Evolutionary conservation across 2,329 filamentous ascomycete species (phyloP), one percentile per base, ranked within the genome.

Genomic region (Fusarium pininemorale): DNA sequence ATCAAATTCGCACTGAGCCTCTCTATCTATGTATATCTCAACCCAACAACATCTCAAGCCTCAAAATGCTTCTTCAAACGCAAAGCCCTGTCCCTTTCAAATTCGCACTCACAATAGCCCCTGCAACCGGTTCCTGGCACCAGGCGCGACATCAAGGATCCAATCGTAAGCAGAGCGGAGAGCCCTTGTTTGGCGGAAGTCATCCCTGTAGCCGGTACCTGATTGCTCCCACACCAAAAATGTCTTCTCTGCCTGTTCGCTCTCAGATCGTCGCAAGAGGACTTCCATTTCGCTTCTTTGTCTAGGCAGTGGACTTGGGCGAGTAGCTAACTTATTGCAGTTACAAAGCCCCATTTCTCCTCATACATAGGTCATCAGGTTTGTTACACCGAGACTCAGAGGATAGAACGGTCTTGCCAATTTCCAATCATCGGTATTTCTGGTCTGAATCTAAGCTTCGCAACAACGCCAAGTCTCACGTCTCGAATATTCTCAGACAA

Each of bases 201-300:
- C 48, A 69, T 57, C 76, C 76, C 74, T 78, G 76, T 73, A 73
- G 66, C 70, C 68, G 72, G 76, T 78, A 77, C 76, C 76, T 78
- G 75, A 74, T 70, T 74, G 70, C 70, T 75, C 69, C 69, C 73
- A 75, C 73, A 75, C 73, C 72, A 73, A 54, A 55, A 32, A 44
- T 41, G 35, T 24, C 35, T 41, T 60, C n/a, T 55, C 41, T 59
- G 30, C 32, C 22, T 32, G 41, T 24, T 47, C 28, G 53, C 58
- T 56, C 50, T 53, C 41, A 74, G 62, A 74, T 72, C 63, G 74
- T 61, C 59, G 57, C 66, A 28, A 51, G 26, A 38, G 42, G 60
- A 60, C 66, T 66, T 70, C 70, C 48, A 72, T 75, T 72, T 74
- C 72, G 72, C 72, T 75, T 75, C 72, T 69, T 74, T 75, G 72